Base-by-base conservation (phyloP, 2,329 filamentous ascomycete species). In the Clarireedia hainanense region DNA sequence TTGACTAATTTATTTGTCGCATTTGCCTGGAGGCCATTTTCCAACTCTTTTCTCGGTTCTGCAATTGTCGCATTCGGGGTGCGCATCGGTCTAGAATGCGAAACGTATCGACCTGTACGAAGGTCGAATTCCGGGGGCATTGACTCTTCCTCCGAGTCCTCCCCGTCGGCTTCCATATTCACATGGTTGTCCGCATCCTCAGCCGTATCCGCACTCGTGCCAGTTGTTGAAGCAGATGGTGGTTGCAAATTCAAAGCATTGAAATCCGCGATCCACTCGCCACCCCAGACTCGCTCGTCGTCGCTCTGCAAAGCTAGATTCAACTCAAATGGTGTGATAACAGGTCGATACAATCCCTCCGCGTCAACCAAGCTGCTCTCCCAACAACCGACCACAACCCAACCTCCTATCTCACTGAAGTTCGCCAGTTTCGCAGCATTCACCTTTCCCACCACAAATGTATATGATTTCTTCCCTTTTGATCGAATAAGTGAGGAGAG, bases 301-400 rank as follows among this genome's bases (percentile, higher is more conserved):
- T 96, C 91, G 14, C 80, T 78, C 72, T 83, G 78, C 59, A 99
- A 72, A 4, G 89, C 89, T 47, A 96, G 74, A 52, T 84, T 84
- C 55, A 97, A 75, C 76, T 99, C 94, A 69, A 95, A 97, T 0
- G 92, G 92, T n/a, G 94, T 99, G 42, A 97, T 84, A 9, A 97
- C 85, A 0, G 91, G 91, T 64, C 84, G 82, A 79, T 86, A 97
- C 68, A 96, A 95, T 6, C 88, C 88, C 57, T 88, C 87, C 61
- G 91, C 90, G 64, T 96, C 92, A 4, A 99, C 82, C 50, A 97
- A 74, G 58, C 88, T 90, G 70, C 91, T 96, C 73, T 99, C 94
- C 94, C 94, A 99, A 72, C 94, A 99, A 2, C 94, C 92, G 9
- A 99, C 89, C 0, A 97, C 91, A 0, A 97, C 91, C 94, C 94